These are phyloP conservation scores for Plenodomus tracheiphilus DNA, from an alignment of 2,329 filamentous ascomycete species.

Conservation along the genomic window DNA sequence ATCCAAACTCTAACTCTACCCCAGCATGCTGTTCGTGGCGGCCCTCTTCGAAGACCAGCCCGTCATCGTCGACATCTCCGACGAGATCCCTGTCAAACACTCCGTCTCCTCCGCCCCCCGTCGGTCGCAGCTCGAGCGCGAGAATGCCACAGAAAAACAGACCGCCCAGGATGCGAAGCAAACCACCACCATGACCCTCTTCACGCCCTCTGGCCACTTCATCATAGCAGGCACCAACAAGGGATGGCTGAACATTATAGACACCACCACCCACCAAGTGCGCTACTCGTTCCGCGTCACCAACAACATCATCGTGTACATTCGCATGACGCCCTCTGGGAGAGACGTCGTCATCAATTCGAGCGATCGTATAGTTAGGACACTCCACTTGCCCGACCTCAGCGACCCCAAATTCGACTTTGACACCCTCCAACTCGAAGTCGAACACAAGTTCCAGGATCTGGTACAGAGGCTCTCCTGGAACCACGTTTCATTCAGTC, in stretches of 20 bases:
- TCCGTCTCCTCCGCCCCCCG: slow-evolving; percentile 81
- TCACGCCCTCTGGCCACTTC: slow-evolving; percentile 81
- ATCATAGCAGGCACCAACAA: slow-evolving; percentile 93
- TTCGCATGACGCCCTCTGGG: slow-evolving; percentile 82
- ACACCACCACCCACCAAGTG: slow-evolving; percentile 75
- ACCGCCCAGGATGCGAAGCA: slow-evolving; percentile 91
- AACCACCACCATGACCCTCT: slow-evolving; percentile 90
- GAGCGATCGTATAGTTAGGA: slow-evolving; percentile 92
- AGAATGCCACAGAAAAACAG: slow-evolving; percentile 79
- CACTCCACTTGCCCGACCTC: slow-evolving; percentile 83
- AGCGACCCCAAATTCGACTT: slow-evolving; percentile 67
- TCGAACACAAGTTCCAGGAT: slow-evolving; percentile 98
- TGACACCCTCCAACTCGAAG: slow-evolving; percentile 83
- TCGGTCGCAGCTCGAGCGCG: slow-evolving; percentile 69
- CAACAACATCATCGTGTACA: slow-evolving; percentile 81
- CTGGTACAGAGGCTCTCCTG: slow-evolving; percentile 92
- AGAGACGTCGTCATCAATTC: slow-evolving; percentile 89
- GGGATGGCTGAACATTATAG: slow-evolving; percentile 94
- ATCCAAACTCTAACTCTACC: slow-evolving; percentile 6
- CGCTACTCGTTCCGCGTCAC: slow-evolving; percentile 91
- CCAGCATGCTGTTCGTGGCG: slow-evolving; percentile 79
- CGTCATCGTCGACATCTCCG: slow-evolving; percentile 78
- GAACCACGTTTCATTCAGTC: slow-evolving; percentile 96
- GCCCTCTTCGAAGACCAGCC: slow-evolving; percentile 94
- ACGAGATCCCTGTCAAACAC: slow-evolving; percentile 71